Evolutionary conservation across 2,329 filamentous ascomycete species (phyloP), one percentile per base, ranked within the genome.

Genomic region (Pyrenophora tritici-repentis): DNA sequence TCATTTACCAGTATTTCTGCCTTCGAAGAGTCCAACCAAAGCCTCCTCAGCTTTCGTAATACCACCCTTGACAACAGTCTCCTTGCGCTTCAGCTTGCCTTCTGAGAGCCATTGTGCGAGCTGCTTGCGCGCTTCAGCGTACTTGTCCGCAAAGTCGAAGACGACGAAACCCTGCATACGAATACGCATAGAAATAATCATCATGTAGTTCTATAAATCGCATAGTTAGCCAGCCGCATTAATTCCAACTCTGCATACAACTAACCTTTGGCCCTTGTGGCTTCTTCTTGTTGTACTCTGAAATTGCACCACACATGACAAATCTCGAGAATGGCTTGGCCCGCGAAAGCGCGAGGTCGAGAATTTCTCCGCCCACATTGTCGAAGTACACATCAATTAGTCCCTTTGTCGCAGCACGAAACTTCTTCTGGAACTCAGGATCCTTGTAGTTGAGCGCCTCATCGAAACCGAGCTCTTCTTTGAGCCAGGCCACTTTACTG

Each of bases 11-110:
- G 82, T 90, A 69, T 92, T 92, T 13, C 79, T 75, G 34, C 89
- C 89, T 41, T 83, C 78, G 68, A 86, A 91, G 48, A 92, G 72
- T 53, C 83, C 80, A 10, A 83, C 72, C 45, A 91, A 76, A 0
- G 81, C 86, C 58, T 83, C 74, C 49, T 89, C 86, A 1, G 87
- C 86, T 31, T 79, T 79, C 50, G 77, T 75, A 10, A 91, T 73
- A 0, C 88, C 88, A n/a, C 88, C 88, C 61, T 81, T 81, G 54
- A 91, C 73, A 50, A 92, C 81, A 2, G 86, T 86, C 73, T 91
- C 87, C 68, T 86, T 86, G 50, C 85, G 76, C 80, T 89, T 84
- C 56, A 92, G 72, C 75, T 73, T 89, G 42, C 89, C 89, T 67
- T 90, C 84, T 2, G 77, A 75, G n/a, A 90, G 68, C 88, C 88